Base-by-base conservation (phyloP, 2,329 filamentous ascomycete genomes). In the Penicillium sp. region DNA sequence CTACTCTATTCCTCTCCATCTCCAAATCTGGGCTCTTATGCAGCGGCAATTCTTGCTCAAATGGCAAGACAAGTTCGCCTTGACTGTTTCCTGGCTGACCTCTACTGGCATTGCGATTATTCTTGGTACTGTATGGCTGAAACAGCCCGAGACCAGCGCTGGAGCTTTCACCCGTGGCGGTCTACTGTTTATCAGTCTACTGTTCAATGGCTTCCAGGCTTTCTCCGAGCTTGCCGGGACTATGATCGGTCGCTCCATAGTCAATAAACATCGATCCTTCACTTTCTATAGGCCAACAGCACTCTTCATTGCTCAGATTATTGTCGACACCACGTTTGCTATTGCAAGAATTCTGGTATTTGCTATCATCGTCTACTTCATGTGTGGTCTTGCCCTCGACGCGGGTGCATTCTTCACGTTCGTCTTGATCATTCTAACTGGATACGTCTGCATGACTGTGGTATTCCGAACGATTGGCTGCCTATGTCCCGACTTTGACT, bases 181-280 rank as follows among this genome's bases (percentile, higher is more conserved):
- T 80, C 84, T 94, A 1, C 81, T 96, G 54, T 96, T 96, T 78
- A 87, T 93, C 57, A 82, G 89, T 25, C 84, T 96, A 1, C 79
- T 96, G 4, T 94, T 94, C 83, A 94, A 94, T 74, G 89, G 90
- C n/a, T 94, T 96, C 76, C 88, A 92, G 71, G 90, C 92, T 26
- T 93, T 95, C 71, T 86, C 89, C 0, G 92, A 96, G 74, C 78
- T 96, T 0, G 89, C 84, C 0, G 83, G 84, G 11, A 90, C 89
- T 1, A 94, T 95, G 90, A 79, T 88, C 16, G 91, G 89, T 0
- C 84, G 92, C 8, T 83, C 88, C 0, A 90, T 96, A 40, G 84
- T 96, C 62, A 92, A 93, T 74, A 96, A 95, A 73, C 92, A 96
- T 75, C 87, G 89, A 59, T 88, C 90, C 0, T 96, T 92, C 68